Evolutionary conservation across 2,329 filamentous ascomycete genomes (phyloP), one percentile per base, ranked within the genome.

Genomic region (Talaromyces amestolkiae): DNA sequence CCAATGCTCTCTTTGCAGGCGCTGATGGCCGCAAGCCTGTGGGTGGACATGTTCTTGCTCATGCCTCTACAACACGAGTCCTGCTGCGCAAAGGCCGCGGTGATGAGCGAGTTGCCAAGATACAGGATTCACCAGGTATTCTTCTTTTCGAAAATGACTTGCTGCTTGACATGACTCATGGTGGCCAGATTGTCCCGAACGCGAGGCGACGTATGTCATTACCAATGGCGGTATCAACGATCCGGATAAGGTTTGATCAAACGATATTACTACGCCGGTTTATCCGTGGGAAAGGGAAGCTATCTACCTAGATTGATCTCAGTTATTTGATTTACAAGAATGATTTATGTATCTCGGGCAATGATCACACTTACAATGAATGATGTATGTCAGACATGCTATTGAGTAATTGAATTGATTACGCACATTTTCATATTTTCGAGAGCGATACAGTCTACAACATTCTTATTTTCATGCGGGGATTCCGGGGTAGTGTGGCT

Each of bases 131-230:
- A 39, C 87, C 87, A 66, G 87, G 87, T 89, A 74, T 65, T 75
- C 37, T 27, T 17, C 17, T n/a, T 43, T 24, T 58, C 22, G 3
- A n/a, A 5, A 39, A 39, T 51, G 22, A 65, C 13, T 58, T 45
- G 27, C 59, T 15, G 59, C 3, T 33, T 24, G 11, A 63, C 59
- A 49, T 51, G 66, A 33, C 54, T 33, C n/a, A 65, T 58, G 66
- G 69, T 22, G 10, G 39, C 13, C 67, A 87, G 88, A 90, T 71
- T 89, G 88, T 71, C 87, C 88, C 5, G 88, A 91, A 74, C 83
- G 83, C 58, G 88, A 91, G 75, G 87, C 88, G 31, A 90, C 85
- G 1, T 91, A 91, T 75, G 83, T 90, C 68, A 91, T 91, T 70
- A 90, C 87, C 33, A 87, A 84, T 67, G 88, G 88, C 37, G 88